Conservation (phyloP, 164 flowering plant genomes). For the Platanus orientalis region DNA sequence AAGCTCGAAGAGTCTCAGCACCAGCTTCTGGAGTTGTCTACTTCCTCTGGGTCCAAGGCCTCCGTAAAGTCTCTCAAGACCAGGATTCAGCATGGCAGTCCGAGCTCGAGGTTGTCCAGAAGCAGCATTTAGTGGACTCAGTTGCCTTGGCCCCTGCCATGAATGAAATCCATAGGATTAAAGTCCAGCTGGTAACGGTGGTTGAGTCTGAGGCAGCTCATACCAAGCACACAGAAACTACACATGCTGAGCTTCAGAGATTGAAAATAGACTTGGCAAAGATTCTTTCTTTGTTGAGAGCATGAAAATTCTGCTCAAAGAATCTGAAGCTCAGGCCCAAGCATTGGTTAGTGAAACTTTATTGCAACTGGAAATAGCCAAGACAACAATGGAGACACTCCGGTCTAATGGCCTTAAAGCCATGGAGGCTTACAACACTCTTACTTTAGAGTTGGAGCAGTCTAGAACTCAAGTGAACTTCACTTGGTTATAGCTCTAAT, state of each 20-base stretch:
- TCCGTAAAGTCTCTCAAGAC: conserved; percentile 42
- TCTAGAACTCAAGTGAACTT: conserved; percentile 45
- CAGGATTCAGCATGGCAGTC: conserved; percentile 43
- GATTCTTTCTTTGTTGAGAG: conserved; percentile 46
- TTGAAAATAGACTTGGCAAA: conserved; percentile 50
- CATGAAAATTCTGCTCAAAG: conserved; percentile 55
- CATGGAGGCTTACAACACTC: conserved; percentile 39
- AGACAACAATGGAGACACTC: conserved; percentile 48
- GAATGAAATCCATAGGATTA: conserved; percentile 61
- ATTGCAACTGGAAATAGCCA: conserved; percentile 58
- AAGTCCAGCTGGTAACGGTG: conserved; percentile 48
- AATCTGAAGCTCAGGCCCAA: conserved; percentile 66
- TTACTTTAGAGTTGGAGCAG: conserved; percentile 51
- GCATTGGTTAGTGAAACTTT: conserved; percentile 46
- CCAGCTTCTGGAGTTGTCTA: conserved; percentile 42
- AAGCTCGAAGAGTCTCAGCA: conserved; percentile 60
- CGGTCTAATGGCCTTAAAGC: conserved; percentile 43
- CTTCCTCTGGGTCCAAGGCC: conserved; percentile 35
- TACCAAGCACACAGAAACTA: conserved; percentile 35
- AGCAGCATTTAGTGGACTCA: conserved; percentile 43
- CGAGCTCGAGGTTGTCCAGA: conserved; percentile 44
- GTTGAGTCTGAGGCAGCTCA: conserved; percentile 41
- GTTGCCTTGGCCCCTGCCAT: conserved; percentile 55
- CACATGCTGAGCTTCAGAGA: conserved; percentile 40
- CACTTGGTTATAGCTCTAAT: no score